Percentiles rank a stretch among this genome's conserved stretches.
Evolutionary conservation across 116 monocot species (phyloP).

Genomic region (Phalaenopsis hybrid): DNA sequence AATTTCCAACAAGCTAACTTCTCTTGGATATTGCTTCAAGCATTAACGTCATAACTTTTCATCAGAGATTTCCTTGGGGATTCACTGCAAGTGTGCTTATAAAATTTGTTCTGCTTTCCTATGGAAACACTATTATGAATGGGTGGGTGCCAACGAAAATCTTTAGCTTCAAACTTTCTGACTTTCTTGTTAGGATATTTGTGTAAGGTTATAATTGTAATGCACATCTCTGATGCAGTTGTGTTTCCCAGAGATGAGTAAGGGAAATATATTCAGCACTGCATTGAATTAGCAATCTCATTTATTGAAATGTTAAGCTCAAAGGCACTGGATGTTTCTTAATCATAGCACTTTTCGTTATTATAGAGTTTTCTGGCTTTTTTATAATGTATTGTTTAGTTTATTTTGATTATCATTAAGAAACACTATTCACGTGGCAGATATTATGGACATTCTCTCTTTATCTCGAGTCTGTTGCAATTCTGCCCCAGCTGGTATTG

Average conservation of each 20-base stretch:
- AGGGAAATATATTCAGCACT: background rate
- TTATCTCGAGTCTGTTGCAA: constrained; percentile 49
- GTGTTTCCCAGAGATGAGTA: background rate
- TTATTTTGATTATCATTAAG: background rate
- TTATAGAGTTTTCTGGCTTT: background rate
- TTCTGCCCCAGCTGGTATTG: constrained; percentile 38
- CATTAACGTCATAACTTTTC: background rate
- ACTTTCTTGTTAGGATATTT: background rate
- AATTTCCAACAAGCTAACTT: background rate
- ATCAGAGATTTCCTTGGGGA: background rate
- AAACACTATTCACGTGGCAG: constrained; percentile 14
- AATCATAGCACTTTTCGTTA: background rate
- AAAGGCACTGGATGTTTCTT: background rate
- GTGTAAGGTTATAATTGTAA: background rate
- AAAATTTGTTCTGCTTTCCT: background rate
- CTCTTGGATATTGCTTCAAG: background rate
- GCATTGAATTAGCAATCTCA: background rate
- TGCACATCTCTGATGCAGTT: background rate
- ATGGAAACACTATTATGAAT: background rate
- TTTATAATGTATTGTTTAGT: background rate
- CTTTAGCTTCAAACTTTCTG: background rate
- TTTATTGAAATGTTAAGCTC: background rate
- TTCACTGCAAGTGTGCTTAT: background rate
- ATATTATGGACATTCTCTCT: constrained; percentile 47
- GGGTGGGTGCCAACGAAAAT: background rate